These are phyloP conservation scores for Botryotinia calthae DNA, from an alignment of 2,329 filamentous ascomycete genomes.

Conservation along the genomic window DNA sequence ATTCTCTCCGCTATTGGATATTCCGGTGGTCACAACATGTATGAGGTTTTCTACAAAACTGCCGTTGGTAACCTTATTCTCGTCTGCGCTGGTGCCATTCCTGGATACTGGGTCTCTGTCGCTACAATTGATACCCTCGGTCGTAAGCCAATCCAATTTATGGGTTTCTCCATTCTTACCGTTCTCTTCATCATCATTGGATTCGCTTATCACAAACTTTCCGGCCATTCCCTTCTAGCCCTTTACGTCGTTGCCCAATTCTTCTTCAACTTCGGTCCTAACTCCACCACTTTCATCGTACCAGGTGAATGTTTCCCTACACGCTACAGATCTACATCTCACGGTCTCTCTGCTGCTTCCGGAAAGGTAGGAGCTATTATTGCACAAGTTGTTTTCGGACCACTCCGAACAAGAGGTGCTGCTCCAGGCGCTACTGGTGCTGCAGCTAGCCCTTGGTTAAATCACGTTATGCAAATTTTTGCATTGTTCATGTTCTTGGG, in stretches of 20 bases:
- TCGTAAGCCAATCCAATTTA: conserved; percentile 71
- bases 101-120: conserved; percentile 78
- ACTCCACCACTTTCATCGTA: conserved; percentile 72
- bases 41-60: conserved; percentile 67
- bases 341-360: conserved; percentile 41
- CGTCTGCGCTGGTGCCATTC: conserved; percentile 73
- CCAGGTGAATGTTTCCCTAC: conserved; percentile 59
- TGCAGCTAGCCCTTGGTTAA: conserved; percentile 54
- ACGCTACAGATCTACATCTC: conserved; percentile 39
- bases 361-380: conserved; percentile 42
- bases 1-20: conserved; percentile 74
- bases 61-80: conserved; percentile 77
- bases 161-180: conserved; percentile 61
- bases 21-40: conserved; percentile 60
- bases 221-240: conserved; percentile 51
- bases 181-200: conserved; percentile 62
- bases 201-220: conserved; percentile 54
- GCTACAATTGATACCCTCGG: conserved; percentile 72
- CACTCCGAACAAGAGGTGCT: conserved; percentile 46
- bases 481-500: conserved; percentile 77
- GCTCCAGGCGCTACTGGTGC: conserved; percentile 27
- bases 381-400: conserved; percentile 52
- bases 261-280: conserved; percentile 65
- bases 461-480: conserved; percentile 75
- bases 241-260: conserved; percentile 66